phyloP scores from a whole-genome alignment of 768 basidiomycete species.

The Lactarius hengduanensis region DNA sequence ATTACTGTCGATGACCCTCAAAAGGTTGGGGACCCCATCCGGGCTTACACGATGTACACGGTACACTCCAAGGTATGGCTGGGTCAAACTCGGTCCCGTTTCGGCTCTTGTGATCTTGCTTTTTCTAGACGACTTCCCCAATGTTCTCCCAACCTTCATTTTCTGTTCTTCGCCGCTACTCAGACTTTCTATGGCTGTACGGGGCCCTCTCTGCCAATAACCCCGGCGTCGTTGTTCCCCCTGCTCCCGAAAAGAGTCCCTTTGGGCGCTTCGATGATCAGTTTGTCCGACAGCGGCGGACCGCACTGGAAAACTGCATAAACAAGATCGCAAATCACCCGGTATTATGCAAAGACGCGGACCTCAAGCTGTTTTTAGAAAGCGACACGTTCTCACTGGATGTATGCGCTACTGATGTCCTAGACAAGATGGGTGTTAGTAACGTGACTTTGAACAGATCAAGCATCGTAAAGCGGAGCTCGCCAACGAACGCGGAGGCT shows the following conservation, averaged over 20 bases:
- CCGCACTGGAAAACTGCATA: constrained; percentile 85
- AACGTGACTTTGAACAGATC: constrained; percentile 50
- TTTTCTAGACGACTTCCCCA: constrained; percentile 74
- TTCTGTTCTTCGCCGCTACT: constrained; percentile 95
- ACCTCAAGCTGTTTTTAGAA: constrained; percentile 88
- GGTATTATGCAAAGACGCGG: constrained; percentile 81
- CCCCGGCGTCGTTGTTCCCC: constrained; percentile 95
- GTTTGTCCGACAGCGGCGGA: constrained; percentile 84
- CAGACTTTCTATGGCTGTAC: constrained; percentile 96
- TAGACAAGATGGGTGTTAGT: constrained; percentile 4
- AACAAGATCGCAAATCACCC: constrained; percentile 94
- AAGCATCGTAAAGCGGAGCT: constrained; percentile 83
- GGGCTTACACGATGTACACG: constrained; percentile 94
- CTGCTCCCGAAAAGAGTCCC: constrained; percentile 91
- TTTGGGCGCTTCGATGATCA: constrained; percentile 92
- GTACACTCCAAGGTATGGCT: constrained; percentile 77
- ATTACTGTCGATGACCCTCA: constrained; percentile 97
- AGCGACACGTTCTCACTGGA: constrained; percentile 90
- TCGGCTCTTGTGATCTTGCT: not conserved
- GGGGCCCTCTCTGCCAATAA: constrained; percentile 87
- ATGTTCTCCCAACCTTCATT: constrained; percentile 80
- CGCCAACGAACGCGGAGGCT: constrained; percentile 73
- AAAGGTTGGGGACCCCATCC: constrained; percentile 93
- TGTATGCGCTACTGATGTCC: constrained; percentile 47
- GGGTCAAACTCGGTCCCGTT: not conserved